A percentile compares a stretch with the other conserved stretches of the same genome.
These are phyloP conservation scores for Ustanciosporium gigantosporum DNA, from an alignment of 1,284 basidiomycete species.

Conservation along the genomic window DNA sequence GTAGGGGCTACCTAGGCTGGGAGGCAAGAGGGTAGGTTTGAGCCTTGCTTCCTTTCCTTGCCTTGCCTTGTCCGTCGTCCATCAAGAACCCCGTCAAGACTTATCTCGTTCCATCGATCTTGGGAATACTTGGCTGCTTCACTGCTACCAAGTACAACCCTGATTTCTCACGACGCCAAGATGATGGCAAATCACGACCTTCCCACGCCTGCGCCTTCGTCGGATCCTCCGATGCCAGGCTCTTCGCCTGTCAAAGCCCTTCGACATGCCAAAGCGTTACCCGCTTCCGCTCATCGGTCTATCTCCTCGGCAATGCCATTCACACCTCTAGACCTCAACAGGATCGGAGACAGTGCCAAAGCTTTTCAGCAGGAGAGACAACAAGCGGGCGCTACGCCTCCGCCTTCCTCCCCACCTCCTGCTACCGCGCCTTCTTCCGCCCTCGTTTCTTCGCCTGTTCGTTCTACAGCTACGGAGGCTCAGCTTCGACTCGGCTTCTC, in stretches of 20 bases:
- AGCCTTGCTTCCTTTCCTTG: too few relatives aligned
- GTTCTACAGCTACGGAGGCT: too few relatives aligned
- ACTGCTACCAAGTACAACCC: too few relatives aligned
- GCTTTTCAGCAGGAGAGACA: constrained; percentile 18
- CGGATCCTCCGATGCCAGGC: constrained; percentile 37
- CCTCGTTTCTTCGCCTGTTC: constrained; percentile 18
- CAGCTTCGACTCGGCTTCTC: constrained; percentile 19
- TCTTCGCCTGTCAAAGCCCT: constrained; percentile 22
- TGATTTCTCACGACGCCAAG: not conserved
- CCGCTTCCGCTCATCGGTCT: not conserved
- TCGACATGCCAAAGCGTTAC: constrained; percentile 9
- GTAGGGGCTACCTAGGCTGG: too few relatives aligned
- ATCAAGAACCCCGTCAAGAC: too few relatives aligned
- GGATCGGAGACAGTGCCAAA: constrained; percentile 13
- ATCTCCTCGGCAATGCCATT: constrained; percentile 3
- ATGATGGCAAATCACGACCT: constrained; percentile 46
- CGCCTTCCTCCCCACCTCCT: constrained; percentile 33
- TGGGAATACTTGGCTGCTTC: too few relatives aligned
- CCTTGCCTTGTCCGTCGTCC: too few relatives aligned
- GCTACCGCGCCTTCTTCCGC: constrained; percentile 19
- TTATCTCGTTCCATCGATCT: too few relatives aligned
- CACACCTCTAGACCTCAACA: constrained; percentile 26
- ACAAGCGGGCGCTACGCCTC: constrained; percentile 26
- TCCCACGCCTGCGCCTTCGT: constrained; percentile 39
- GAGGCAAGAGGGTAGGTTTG: too few relatives aligned